Base-by-base conservation (phyloP, 2,329 filamentous ascomycete species). In the Colletotrichum paranaense region DNA sequence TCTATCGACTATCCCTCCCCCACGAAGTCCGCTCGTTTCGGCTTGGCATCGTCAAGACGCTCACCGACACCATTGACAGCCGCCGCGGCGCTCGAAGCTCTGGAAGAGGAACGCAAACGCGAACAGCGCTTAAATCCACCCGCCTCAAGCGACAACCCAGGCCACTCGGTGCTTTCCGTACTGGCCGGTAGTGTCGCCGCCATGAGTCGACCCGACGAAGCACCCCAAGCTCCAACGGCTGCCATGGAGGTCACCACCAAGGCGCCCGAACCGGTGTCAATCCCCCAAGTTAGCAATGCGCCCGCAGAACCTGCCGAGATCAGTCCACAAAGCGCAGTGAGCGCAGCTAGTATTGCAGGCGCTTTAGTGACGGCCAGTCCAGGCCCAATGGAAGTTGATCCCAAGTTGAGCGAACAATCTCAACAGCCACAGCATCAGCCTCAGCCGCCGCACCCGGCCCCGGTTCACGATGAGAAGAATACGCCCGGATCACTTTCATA, bases 121-220 rank as follows among this genome's bases (percentile, higher is more conserved):
- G 76, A 78, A 69, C 75, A 79, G 56, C 81, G 79, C 66, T 80
- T 81, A 63, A 83, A 84, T 63, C 82, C 84, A 65, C 81, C 84
- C 49, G 84, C 84, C 46, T 85, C 83, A 62, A 89, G 84, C 78
- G 87, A 90, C 53, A 89, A 89, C 67, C 86, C 88, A 24, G 84
- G 84, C n/a, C 88, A 89, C 66, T 86, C 83, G 72, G 88, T 85
- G 38, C 81, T 91, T 35, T 84, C 86, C 26, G 88, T 88, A 24
- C 82, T 91, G 60, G 86, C 91, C 83, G 87, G 88, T 46, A 86
- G 86, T 57, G 86, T 83, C 68, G 84, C 86, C 74, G 84, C 84
- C 60, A 88, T 91, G 83, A 90, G 88, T 79, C 88, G 88, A 72
- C 83, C 88, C n/a, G 83, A 86, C 68, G 89, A 91, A 79, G 86